These are phyloP conservation scores for Debaryomycetaceae sp. DNA, from an alignment of 1,139 yeast genomes.

Conservation along the genomic window DNA sequence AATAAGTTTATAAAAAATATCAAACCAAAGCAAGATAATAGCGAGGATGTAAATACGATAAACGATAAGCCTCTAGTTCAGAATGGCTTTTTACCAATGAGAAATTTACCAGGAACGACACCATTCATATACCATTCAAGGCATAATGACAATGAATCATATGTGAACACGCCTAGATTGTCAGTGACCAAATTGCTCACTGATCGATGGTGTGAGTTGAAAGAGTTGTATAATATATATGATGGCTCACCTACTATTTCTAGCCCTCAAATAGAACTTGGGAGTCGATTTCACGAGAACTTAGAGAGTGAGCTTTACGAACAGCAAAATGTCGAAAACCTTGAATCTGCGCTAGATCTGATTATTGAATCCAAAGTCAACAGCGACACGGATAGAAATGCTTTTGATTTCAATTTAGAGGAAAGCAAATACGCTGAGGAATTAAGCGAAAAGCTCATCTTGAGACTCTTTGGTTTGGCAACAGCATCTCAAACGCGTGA, in stretches of 20 bases:
- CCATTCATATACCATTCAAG: conserved; percentile 28
- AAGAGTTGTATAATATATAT: conserved; percentile 42
- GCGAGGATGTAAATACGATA: background rate
- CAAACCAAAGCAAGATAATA: background rate
- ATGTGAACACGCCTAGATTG: conserved; percentile 29
- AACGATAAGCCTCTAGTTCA: background rate
- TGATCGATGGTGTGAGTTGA: conserved; percentile 52
- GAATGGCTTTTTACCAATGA: conserved; percentile 10
- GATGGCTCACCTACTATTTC: conserved; percentile 29
- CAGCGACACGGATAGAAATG: background rate
- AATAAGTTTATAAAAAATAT: too few species aligned
- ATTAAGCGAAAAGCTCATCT: conserved; percentile 33
- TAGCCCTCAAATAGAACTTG: conserved; percentile 34
- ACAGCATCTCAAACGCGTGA: conserved; percentile 57
- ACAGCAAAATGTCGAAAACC: conserved; percentile 17
- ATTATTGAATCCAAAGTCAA: conserved; percentile 5
- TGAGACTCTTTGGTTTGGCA: conserved; percentile 36
- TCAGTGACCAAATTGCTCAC: conserved; percentile 49
- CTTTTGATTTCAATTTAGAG: conserved; percentile 9
- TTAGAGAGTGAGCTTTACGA: conserved; percentile 44
- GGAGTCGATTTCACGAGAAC: conserved; percentile 36
- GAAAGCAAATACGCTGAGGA: conserved; percentile 24
- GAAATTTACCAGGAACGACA: conserved; percentile 12
- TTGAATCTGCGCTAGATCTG: conserved; percentile 17
- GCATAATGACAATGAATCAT: conserved; percentile 23